Evolutionary conservation across 345 rosid species (phyloP), one percentile per base, ranked within the genome.

Genomic region (Excoecaria cochinchinensis): DNA sequence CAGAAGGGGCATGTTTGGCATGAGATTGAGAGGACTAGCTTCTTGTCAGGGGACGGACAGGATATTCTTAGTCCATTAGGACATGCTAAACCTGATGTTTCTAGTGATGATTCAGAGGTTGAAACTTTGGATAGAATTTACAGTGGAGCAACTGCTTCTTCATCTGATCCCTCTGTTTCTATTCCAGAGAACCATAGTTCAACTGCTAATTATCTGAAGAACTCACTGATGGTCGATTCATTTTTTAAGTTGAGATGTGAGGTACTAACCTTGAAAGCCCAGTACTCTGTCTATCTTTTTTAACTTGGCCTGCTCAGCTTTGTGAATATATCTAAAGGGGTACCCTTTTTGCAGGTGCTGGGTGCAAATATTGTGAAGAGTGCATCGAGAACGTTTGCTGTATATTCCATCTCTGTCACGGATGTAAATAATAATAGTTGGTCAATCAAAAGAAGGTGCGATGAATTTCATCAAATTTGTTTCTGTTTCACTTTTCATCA

Each of bases 361-460:
- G 99, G 97, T 75, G 97, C 98, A 72, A 96, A 96, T 89, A 90
- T 93, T 83, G 99, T 93, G 84, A 88, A 84, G 86, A 88, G 98
- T 83, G 89, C 88, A 77, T 92, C 98, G 58, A 93, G 77, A 84
- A 92, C 87, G 51, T 93, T 96, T 87, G 90, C 99, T 46, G 98
- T 96, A 73, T 96, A 96, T 80, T 93, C 98, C 73, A 76, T 96
- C 82, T 85, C 99, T 69, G 99, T 92, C 72, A 85, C 97, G 31
- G 98, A 93, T 84, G 89, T 86, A 78, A 88, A 89, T 79, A 89
- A 82, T 75, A 89, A 92, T 84, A 84, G 90, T 80, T 96, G 99
- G 99, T 93, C 98, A 25, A 91, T 96, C 88, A 96, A 96, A 90
- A 86, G 99, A 90, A 96, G 99, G 99, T 95, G 82, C 70, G 22